Evolutionary conservation across 805 yeast species (phyloP), one percentile per base, ranked within the genome.

Genomic region (Saccharomycopsis olivae): DNA sequence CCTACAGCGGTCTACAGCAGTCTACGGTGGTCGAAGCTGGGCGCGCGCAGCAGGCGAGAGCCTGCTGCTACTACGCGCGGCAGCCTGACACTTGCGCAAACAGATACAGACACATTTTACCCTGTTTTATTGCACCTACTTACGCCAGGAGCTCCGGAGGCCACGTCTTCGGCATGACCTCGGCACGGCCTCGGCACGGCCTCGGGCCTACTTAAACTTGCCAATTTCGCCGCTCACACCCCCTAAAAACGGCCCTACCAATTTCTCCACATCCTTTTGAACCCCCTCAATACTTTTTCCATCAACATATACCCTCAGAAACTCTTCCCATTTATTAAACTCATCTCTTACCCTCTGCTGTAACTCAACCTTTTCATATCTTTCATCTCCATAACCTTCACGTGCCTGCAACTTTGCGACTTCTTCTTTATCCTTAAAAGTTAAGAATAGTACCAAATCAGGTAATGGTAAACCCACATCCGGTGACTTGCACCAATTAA

Each of bases 361-460:
- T 53, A 92, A 82, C 36, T 69, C 75, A 3, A 58, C 56, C 20
- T 68, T 70, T 56, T 92, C 99, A 59, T 92, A 92, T 39, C 96
- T 64, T 57, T 92, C 99, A n/a, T 77, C 81, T 11, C 99, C 99
- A 65, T 82, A 92, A 1, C 94, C 94, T 9, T 74, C 75, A 40
- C 97, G 66, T 15, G 55, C 47, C 17, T 65, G 53, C 20, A 66
- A 52, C 30, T 64, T 66, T 8, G 45, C 41, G 25, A 51, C 57
- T 3, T 58, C 60, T 5, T 60, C 69, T 47, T 58, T 53, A 24
- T 73, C 66, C 33, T 69, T 61, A 31, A 82, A 67, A 29, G 83
- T 77, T 43, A 92, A 61, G 49, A 89, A 92, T 1, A 92, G 40
- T 0, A 89, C 81, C 36, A 81, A 46, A 57, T 92, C 99, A 0